Evolutionary conservation across 257 asterid genomes (phyloP).

Genomic region (Gentiana straminea): DNA sequence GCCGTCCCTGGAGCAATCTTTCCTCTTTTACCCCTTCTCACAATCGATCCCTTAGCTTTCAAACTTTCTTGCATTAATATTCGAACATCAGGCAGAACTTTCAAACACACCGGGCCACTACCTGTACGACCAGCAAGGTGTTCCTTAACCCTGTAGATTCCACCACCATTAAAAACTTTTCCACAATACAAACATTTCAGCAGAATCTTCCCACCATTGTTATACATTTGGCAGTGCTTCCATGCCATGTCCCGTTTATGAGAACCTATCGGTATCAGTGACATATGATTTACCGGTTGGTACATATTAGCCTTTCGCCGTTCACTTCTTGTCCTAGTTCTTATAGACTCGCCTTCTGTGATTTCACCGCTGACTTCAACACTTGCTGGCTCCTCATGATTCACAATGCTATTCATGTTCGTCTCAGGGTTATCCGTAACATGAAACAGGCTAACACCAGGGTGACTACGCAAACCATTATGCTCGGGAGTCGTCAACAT

Average conservation of each 20-base stretch:
- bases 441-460: constrained; percentile 48
- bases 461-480: constrained; percentile 24
- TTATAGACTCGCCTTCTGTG: background rate
- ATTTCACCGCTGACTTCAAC: background rate
- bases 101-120: constrained; percentile 74
- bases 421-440: constrained; percentile 44
- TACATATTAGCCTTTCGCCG: background rate
- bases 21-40: constrained; percentile 60
- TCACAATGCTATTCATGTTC: background rate
- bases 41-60: constrained; percentile 36
- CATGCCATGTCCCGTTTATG: constrained; percentile 94
- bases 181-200: constrained; percentile 89
- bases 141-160: constrained; percentile 91
- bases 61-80: constrained; percentile 70
- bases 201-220: constrained; percentile 61
- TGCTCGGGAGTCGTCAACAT: constrained; percentile 22
- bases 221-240: constrained; percentile 92
- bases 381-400: background rate
- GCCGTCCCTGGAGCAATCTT: constrained; percentile 42
- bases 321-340: background rate
- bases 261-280: constrained; percentile 66
- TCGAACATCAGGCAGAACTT: constrained; percentile 70
- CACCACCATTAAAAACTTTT: constrained; percentile 81
- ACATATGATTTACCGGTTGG: constrained; percentile 41
- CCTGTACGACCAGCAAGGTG: constrained; percentile 94